Percentiles rank a stretch among this genome's conserved stretches.
These are phyloP conservation scores for Cutaneotrichosporon curvatum DNA, from an alignment of 1,284 basidiomycete genomes.

Conservation along the genomic window DNA sequence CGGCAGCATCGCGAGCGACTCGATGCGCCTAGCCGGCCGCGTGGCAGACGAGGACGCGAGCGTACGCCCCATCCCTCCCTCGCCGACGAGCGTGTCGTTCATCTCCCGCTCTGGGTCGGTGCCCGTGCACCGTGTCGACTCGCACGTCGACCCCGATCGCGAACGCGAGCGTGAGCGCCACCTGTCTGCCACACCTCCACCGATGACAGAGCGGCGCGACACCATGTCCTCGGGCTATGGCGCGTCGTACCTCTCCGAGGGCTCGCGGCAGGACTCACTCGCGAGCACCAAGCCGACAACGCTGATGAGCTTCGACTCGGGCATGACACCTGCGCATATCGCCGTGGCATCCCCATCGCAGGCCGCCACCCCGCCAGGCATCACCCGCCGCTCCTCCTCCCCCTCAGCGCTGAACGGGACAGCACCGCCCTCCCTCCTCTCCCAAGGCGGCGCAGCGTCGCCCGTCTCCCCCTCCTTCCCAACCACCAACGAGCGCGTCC, in stretches of 20 bases:
- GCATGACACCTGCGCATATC: constrained; percentile 68
- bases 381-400: background rate
- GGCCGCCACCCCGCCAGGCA: constrained; percentile 1
- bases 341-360: constrained; percentile 46
- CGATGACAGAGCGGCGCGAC: constrained; percentile 2
- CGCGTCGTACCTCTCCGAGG: constrained; percentile 18
- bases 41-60: constrained; percentile 88
- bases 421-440: too few relatives aligned
- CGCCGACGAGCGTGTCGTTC: constrained; percentile 53
- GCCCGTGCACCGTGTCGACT: constrained; percentile 7
- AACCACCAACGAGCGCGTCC: constrained; percentile 50
- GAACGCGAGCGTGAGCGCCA: background rate
- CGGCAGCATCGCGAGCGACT: background rate
- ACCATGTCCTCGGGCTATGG: constrained; percentile 10
- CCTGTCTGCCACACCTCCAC: background rate
- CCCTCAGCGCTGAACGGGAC: too few relatives aligned
- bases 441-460: background rate
- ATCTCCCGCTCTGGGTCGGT: constrained; percentile 24
- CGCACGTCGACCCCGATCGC: background rate
- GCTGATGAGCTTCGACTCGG: constrained; percentile 74
- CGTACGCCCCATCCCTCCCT: constrained; percentile 75
- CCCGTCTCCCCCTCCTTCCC: constrained; percentile 12
- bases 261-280: constrained; percentile 38
- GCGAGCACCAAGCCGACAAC: constrained; percentile 93
- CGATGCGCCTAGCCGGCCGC: constrained; percentile 6